Conservation (phyloP, 2,329 filamentous ascomycete species). For the Gaeumannomyces sp. region DNA sequence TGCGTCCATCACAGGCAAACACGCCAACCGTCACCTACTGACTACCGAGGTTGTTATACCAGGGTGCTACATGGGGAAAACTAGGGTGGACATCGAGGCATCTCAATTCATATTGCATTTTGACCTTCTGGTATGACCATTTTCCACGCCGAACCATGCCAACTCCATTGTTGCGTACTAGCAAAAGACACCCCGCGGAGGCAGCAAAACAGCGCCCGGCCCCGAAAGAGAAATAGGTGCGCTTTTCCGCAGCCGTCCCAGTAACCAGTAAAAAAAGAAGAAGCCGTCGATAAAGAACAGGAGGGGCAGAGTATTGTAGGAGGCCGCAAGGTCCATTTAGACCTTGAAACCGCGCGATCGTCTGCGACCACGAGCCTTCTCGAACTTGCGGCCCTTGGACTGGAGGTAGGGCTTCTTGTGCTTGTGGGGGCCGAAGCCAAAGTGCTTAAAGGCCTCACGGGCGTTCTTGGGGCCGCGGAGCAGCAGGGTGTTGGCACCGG, state of each 20-base stretch:
- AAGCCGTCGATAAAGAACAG: conserved; percentile 2
- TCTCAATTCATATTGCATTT: conserved; percentile 13
- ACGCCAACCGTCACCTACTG: background rate
- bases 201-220: background rate
- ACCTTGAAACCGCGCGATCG: conserved; percentile 99
- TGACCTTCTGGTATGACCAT: conserved; percentile 11
- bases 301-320: background rate
- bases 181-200: conserved; percentile 6
- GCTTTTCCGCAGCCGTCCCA: conserved; percentile 5
- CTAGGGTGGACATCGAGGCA: conserved; percentile 3
- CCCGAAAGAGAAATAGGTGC: conserved; percentile 3
- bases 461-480: conserved; percentile 98
- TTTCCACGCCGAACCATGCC: conserved; percentile 12
- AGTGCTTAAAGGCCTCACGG: conserved; percentile 98
- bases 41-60: background rate
- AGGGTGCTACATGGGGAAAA: background rate
- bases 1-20: background rate
- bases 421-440: conserved; percentile 95
- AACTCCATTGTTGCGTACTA: conserved; percentile 10
- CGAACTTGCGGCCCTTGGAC: conserved; percentile 99
- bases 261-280: conserved; percentile 7
- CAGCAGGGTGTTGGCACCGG: conserved; percentile 93
- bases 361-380: conserved; percentile 97
- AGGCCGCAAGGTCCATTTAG: conserved; percentile 48
- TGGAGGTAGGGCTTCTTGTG: conserved; percentile 98